Percentiles rank a stretch among this genome's conserved stretches.
These are phyloP conservation scores for Yamagishiella unicocca DNA, from an alignment of 139 green algal genomes.

Conservation along the genomic window DNA sequence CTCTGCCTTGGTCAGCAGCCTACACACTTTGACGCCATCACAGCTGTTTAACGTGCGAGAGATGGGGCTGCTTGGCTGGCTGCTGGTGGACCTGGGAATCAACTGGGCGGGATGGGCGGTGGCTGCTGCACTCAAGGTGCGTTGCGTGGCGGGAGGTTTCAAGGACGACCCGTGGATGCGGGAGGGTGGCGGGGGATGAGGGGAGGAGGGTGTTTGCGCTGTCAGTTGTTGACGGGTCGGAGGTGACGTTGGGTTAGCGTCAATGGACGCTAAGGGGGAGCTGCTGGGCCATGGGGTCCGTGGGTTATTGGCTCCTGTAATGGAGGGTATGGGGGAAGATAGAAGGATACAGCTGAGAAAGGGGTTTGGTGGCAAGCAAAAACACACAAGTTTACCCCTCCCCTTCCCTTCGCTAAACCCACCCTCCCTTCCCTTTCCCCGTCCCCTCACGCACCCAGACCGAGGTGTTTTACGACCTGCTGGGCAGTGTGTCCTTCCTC, in stretches of 20 bases:
- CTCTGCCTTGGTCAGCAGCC: neutral
- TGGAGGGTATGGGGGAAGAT: too few relatives aligned
- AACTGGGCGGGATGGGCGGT: conserved; percentile 71
- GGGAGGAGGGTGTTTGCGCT: neutral
- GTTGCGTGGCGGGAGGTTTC: neutral
- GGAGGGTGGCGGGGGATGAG: too few relatives aligned
- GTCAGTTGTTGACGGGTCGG: neutral
- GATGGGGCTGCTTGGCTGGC: conserved; percentile 69
- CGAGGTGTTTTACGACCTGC: conserved; percentile 85
- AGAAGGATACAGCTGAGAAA: too few relatives aligned
- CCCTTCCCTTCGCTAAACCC: neutral
- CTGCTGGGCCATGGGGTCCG: too few relatives aligned
- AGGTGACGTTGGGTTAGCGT: neutral
- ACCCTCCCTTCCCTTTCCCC: neutral
- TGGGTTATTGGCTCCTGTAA: too few relatives aligned
- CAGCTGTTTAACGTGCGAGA: neutral
- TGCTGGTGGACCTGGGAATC: conserved; percentile 71
- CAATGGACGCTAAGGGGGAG: too few relatives aligned
- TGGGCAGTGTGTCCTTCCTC: conserved; percentile 73
- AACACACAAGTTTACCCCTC: neutral
- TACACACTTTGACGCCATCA: neutral
- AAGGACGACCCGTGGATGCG: neutral
- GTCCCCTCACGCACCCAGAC: conserved; percentile 61
- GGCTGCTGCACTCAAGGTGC: conserved; percentile 60
- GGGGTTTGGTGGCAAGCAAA: too few relatives aligned